Evolutionary conservation across 2,329 filamentous ascomycete species (phyloP).

Genomic region (Penicillium thymicola): DNA sequence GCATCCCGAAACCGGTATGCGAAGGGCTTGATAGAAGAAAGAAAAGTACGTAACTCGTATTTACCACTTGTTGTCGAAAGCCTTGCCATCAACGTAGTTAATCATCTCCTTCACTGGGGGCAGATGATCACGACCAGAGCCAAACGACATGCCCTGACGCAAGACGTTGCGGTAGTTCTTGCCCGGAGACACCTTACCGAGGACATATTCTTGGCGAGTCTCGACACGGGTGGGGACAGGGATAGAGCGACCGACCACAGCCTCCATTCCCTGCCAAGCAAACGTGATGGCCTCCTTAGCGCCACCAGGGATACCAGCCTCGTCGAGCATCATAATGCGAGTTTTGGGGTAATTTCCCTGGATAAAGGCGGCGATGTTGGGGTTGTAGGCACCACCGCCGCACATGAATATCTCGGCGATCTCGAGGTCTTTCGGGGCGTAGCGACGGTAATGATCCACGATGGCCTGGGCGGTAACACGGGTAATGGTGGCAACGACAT

Average conservation of each 20-base stretch:
- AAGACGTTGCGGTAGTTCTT: slow-evolving; percentile 55
- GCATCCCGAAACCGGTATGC: neutral
- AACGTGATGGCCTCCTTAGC: slow-evolving; percentile 61
- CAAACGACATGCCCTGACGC: slow-evolving; percentile 53
- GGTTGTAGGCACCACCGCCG: slow-evolving; percentile 57
- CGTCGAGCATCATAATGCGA: slow-evolving; percentile 55
- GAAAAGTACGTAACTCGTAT: neutral
- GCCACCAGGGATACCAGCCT: slow-evolving; percentile 54
- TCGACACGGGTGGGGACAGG: slow-evolving; percentile 55
- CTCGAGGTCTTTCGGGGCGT: slow-evolving; percentile 45
- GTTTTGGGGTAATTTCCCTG: slow-evolving; percentile 49
- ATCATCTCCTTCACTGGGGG: slow-evolving; percentile 51
- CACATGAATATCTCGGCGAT: slow-evolving; percentile 61
- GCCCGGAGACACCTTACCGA: slow-evolving; percentile 56
- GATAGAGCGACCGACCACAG: slow-evolving; percentile 54
- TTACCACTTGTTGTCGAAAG: slow-evolving; percentile 49
- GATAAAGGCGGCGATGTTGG: slow-evolving; percentile 55
- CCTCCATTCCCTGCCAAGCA: slow-evolving; percentile 61
- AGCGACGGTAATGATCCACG: slow-evolving; percentile 40
- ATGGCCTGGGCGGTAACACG: slow-evolving; percentile 59
- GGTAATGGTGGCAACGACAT: slow-evolving; percentile 58
- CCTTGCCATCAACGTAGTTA: slow-evolving; percentile 49
- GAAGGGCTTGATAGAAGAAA: neutral
- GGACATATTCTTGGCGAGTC: slow-evolving; percentile 50
- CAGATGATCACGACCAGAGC: slow-evolving; percentile 43